Conservation (phyloP, 441 rosid genomes). For the Breynia disticha region DNA sequence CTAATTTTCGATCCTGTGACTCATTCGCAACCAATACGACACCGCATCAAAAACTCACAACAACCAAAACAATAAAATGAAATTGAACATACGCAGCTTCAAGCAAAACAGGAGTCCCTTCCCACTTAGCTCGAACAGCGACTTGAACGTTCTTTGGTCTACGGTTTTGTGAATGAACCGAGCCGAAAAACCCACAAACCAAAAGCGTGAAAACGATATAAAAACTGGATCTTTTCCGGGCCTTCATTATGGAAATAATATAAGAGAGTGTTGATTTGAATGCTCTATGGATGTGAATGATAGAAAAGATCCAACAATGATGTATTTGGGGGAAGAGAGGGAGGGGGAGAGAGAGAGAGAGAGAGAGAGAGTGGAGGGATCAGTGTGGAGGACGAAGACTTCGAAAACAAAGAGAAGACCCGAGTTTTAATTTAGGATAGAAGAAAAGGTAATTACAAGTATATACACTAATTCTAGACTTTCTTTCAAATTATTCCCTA, state of each 20-base stretch:
- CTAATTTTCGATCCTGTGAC: too few species aligned
- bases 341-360: not conserved
- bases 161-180: slow-evolving; percentile 53
- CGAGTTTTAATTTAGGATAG: too few species aligned
- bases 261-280: slow-evolving; percentile 1
- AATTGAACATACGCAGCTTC: slow-evolving; percentile 69
- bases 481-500: too few species aligned
- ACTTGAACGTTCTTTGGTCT: slow-evolving; percentile 90
- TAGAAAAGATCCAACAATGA: slow-evolving; percentile 28
- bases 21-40: too few species aligned
- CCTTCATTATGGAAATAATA: slow-evolving; percentile 26
- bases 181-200: slow-evolving; percentile 25
- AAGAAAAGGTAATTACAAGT: too few species aligned
- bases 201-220: slow-evolving; percentile 30
- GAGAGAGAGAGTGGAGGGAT: too few species aligned
- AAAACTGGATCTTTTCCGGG: slow-evolving; percentile 55
- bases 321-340: not conserved
- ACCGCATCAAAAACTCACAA: too few species aligned
- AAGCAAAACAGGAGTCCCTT: slow-evolving; percentile 89
- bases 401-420: too few species aligned
- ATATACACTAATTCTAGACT: too few species aligned
- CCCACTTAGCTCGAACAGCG: slow-evolving; percentile 87
- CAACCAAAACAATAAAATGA: not conserved
- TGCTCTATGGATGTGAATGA: not conserved
- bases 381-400: too few species aligned